Evolutionary conservation across 2,329 filamentous ascomycete genomes (phyloP).

Genomic region (Grosmannia huntii): DNA sequence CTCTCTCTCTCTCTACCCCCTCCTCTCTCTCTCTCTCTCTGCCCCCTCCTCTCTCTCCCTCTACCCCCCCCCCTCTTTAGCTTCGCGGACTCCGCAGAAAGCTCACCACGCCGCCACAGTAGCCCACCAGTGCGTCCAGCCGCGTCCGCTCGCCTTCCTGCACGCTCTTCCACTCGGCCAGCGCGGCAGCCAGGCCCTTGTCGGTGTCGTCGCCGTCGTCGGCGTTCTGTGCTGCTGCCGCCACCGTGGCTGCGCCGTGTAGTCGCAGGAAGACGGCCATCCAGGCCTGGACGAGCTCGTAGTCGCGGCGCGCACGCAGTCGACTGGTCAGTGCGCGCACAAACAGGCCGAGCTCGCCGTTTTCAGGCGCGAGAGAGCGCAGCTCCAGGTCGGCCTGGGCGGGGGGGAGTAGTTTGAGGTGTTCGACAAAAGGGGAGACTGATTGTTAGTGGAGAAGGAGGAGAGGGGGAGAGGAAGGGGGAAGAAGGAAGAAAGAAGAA

Average conservation of each 20-base stretch:
- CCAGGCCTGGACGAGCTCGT: slow-evolving; percentile 92
- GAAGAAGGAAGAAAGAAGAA: too few relatives aligned
- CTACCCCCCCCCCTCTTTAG: slow-evolving; percentile 15
- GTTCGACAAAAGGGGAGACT: slow-evolving; percentile 57
- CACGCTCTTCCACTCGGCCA: slow-evolving; percentile 58
- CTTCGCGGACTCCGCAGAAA: slow-evolving; percentile 58
- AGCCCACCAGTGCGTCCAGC: slow-evolving; percentile 67
- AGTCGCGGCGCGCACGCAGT: slow-evolving; percentile 60
- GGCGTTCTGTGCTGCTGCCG: slow-evolving; percentile 25
- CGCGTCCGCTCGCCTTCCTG: slow-evolving; percentile 60
- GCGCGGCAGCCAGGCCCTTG: slow-evolving; percentile 20
- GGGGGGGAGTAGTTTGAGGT: slow-evolving; percentile 70
- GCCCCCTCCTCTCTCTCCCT: background rate
- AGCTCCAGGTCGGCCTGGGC: slow-evolving; percentile 85
- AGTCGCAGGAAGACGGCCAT: slow-evolving; percentile 86
- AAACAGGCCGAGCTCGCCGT: slow-evolving; percentile 67
- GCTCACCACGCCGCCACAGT: slow-evolving; percentile 72
- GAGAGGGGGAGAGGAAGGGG: background rate
- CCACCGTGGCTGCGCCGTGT: slow-evolving; percentile 31
- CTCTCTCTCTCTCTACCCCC: too few relatives aligned
- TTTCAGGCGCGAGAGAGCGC: slow-evolving; percentile 48
- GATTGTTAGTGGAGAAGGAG: background rate
- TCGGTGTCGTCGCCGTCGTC: slow-evolving; percentile 22
- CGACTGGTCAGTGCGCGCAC: slow-evolving; percentile 65
- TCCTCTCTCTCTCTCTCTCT: background rate